Base-by-base conservation (phyloP, 345 rosid species). In the Sonneratia alba region DNA sequence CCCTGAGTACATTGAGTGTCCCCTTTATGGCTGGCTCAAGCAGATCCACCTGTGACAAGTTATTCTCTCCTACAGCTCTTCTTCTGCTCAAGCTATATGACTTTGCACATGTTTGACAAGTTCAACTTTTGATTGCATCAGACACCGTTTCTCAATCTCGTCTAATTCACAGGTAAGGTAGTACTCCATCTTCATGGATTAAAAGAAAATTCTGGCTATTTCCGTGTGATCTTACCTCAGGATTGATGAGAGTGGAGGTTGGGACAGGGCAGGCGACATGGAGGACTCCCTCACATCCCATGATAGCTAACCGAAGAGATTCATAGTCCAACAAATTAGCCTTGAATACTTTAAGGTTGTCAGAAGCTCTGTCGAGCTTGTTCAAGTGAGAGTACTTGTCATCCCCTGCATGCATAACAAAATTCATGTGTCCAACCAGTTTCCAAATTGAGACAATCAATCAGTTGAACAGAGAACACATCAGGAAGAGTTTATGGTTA, bases 261-360 rank as follows among this genome's bases (percentile, higher is more conserved):
- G 91, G 89, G 76, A 88, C 89, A 0, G 92, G 96, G 43, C 80
- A 77, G 64, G 91, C 96, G 0, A 85, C 90, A 79, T 88, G 98
- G 76, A 92, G 83, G 68, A 88, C 91, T 3, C 90, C 92, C 7
- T 1, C 68, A 71, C 89, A 92, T 14, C 96, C 94, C 19, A 51
- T 9, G 22, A 87, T 77, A 0, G 94, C 92, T 11, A 79, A 70
- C 43, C 2, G 70, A 34, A 88, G 77, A 53, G 93, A 75, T 3
- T 73, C 71, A 55, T 80, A 87, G 74, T 87, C 88, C 38, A 88
- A 55, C 76, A 90, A 70, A n/a, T 87, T 92, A 45, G 89, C 96
- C 82, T 88, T 77, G 73, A 88, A 82, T 56, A 87, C 90, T 79
- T 83, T 86, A 74, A 90, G 84, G 40, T 86, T 87, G 49, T 86